phyloP scores from a whole-genome alignment of 805 yeast species.

The Metschnikowia peoriensis region DNA sequence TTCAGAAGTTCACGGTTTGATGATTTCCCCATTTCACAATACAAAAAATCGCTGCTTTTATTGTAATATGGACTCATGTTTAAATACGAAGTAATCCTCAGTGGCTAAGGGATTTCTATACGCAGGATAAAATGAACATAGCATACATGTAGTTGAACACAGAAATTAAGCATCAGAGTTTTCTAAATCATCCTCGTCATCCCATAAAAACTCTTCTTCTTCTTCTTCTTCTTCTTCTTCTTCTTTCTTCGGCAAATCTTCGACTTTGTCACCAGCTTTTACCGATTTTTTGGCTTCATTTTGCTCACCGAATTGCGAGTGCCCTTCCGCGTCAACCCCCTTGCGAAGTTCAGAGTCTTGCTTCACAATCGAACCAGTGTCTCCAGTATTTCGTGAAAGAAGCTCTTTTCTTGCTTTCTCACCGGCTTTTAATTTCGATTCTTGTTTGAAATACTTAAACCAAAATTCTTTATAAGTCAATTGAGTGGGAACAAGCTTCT shows the following conservation, averaged over 20 bases:
- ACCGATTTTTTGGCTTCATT: conserved; percentile 21
- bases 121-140: background rate
- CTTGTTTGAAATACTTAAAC: conserved; percentile 63
- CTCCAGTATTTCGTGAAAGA: conserved; percentile 29
- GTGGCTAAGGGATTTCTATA: background rate
- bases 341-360: conserved; percentile 22
- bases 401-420: conserved; percentile 67
- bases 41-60: background rate
- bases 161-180: background rate
- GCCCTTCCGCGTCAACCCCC: background rate
- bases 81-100: background rate
- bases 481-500: conserved; percentile 63
- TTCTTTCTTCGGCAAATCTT: conserved; percentile 48
- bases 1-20: background rate
- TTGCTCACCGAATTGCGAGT: background rate
- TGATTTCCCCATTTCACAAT: background rate
- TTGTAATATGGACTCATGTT: background rate
- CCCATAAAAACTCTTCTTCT: conserved; percentile 14
- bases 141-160: background rate
- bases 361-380: conserved; percentile 20
- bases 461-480: conserved; percentile 66
- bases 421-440: conserved; percentile 51
- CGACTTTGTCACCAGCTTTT: conserved; percentile 41
- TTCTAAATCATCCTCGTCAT: conserved; percentile 6
- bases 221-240: conserved; percentile 53